Evolutionary conservation across 1,139 yeast species (phyloP), one percentile per base, ranked within the genome.

Genomic region (Blastobotrys buckinghamii): DNA sequence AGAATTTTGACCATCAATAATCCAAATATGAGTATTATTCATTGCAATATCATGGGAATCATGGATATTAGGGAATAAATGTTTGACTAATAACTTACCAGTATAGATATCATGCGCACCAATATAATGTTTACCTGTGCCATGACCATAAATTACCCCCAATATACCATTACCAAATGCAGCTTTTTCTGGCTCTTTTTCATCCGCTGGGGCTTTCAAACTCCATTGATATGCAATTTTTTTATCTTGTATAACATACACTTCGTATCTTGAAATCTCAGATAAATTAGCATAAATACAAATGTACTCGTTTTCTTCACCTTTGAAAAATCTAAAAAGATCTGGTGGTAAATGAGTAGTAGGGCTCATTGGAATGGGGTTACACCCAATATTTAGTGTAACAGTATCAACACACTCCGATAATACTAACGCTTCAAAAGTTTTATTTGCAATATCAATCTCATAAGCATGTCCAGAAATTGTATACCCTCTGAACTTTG

Each of bases 1-100:
- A 10, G 43, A 13, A 24, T 39, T 39, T 17, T 13, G 2, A n/a
- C 43, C 43, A 16, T 39, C 43, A 9, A 39, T 16, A 10, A 39
- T 13, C 35, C 34, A 39, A 26, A 39, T 26, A 39, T 39, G 43
- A 13, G 37, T 39, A 4, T 22, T 12, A 10, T 19, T 26, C 33
- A 39, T 15, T 27, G 37, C 33, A 4, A 39, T 2, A 24, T 39
- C 36, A 17, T 39, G 43, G 6, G 43, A 39, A 2, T 12, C 35
- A 24, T 26, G n/a, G 2, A 4, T 17, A 24, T 16, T 39, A 3
- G 43, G 43, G 26, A 39, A 39, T n/a, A 33, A 24, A 9, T 10
- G 35, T 16, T n/a, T n/a, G 3, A 16, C 2, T 12, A 39, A 24
- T 19, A 15, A 13, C 34, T 39, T 19, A 3, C 43, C 43, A 13